Conservation (phyloP, 2,329 filamentous ascomycete species). For the Phoma sp. region DNA sequence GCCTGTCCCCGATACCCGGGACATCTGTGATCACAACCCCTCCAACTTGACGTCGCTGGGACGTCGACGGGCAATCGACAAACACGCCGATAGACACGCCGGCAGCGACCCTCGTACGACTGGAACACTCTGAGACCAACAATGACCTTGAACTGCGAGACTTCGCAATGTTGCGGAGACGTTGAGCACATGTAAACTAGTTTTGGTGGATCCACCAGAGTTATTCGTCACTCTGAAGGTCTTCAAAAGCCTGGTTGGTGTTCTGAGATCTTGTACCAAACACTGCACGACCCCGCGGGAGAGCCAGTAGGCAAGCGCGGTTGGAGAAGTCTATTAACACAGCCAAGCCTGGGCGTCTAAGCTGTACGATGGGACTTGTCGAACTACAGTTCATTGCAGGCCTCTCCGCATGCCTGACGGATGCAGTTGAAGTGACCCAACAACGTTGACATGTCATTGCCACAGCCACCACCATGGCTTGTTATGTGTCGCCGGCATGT, state of each 20-base stretch:
- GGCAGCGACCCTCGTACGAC: neutral
- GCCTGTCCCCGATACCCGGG: slow-evolving; percentile 3
- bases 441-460: slow-evolving; percentile 32
- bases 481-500: slow-evolving; percentile 31
- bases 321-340: slow-evolving; percentile 4
- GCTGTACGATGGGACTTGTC: neutral
- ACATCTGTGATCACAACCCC: slow-evolving; percentile 11
- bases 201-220: too few species aligned
- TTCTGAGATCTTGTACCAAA: too few species aligned
- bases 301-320: slow-evolving; percentile 1
- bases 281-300: too few species aligned
- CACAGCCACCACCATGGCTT: slow-evolving; percentile 43
- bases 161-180: too few species aligned
- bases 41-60: slow-evolving; percentile 6
- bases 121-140: too few species aligned
- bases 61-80: neutral
- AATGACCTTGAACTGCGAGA: too few species aligned
- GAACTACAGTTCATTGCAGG: slow-evolving; percentile 16
- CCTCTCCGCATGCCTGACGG: slow-evolving; percentile 11
- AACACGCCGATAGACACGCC: neutral
- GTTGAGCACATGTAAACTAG: too few species aligned
- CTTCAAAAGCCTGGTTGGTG: too few species aligned
- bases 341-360: neutral
- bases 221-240: too few species aligned
- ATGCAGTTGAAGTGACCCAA: slow-evolving; percentile 18